Evolutionary conservation across 768 basidiomycete species (phyloP), one percentile per base, ranked within the genome.

Genomic region (Piloderma croceum): DNA sequence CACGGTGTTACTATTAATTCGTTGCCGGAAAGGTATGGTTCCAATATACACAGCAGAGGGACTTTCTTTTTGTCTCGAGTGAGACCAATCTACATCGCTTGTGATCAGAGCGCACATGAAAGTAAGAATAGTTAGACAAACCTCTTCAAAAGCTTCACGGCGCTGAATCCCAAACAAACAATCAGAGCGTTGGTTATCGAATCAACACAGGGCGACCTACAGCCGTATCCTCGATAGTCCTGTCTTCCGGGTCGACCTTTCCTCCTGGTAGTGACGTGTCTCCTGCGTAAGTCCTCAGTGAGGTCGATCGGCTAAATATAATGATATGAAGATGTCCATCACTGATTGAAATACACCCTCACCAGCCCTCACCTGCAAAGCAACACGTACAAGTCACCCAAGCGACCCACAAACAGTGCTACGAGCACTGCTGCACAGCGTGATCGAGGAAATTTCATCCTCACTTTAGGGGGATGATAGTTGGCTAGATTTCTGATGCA

Each of bases 251-350:
- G 12, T 94, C 90, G 6, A 81, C 71, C 55, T 81, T 89, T 0
- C 91, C 90, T 5, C 91, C 90, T 0, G 90, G 91, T 4, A 94
- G 62, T 1, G 88, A 84, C 0, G 91, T 94, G 56, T 93, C 91
- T 0, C 88, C 88, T 1, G 90, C 85, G 51, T 86, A 94, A 7
- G 81, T 72, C 25, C 79, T 68, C 49, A 94, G 63, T 3, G 75
- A 75, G 0, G 81, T 70, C 2, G 90, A 79, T 2, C 90, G 80
- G 45, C 90, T 93, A 32, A 19, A 24, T 33, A 31, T n/a, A 21
- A 24, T 34, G 13, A 11, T 36, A n/a, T n/a, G n/a, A n/a, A n/a
- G n/a, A n/a, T 22, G 38, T 19, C 23, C 7, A 4, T 36, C 35
- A 19, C 33, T 21, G 22, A 5, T 15, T 19, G 19, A 9, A 23